Base-by-base conservation (phyloP, 257 asterid species). In the Petunia axillaris region DNA sequence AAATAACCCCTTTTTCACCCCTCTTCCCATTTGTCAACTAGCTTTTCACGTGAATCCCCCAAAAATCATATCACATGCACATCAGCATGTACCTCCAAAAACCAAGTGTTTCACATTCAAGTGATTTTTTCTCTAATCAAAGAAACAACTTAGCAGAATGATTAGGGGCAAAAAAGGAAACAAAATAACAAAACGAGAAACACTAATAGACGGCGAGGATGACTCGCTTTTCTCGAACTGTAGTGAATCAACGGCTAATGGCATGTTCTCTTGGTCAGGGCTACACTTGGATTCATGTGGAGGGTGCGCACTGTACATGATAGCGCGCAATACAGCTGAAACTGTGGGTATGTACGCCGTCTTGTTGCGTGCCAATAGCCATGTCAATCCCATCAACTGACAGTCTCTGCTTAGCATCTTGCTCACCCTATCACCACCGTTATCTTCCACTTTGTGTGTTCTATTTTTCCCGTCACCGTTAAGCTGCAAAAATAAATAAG, bases 241-340 rank as follows among this genome's bases (percentile, higher is more conserved):
- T 14, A 91, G 89, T 0, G 99, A 94, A 82, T 96, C 94, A 9
- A 96, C 99, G 82, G 99, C 99, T 82, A 96, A 85, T 59, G 99
- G 99, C 99, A 96, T 96, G 92, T 96, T 96, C 89, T 96, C 99
- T 84, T 96, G 98, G 88, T 94, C 99, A 16, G 98, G 99, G 81
- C 97, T 92, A 89, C 99, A 96, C 52, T 94, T 96, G 58, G 90
- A 86, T 85, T 90, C 91, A 65, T 80, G 97, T 0, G 98, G 93
- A 10, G 97, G 96, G 79, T 89, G 97, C 35, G 96, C 90, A 71
- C 98, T 93, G 88, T 96, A 96, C 97, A 96, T 90, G 78, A 96
- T 83, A 84, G 99, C 98, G 80, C 99, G 97, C 83, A 96, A 41
- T 8, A 94, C 99, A 6, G 99, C 99, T n/a, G 99, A 96, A 75